Base-by-base conservation (phyloP, 495 filamentous ascomycete genomes). In the Choiromyces venosus region DNA sequence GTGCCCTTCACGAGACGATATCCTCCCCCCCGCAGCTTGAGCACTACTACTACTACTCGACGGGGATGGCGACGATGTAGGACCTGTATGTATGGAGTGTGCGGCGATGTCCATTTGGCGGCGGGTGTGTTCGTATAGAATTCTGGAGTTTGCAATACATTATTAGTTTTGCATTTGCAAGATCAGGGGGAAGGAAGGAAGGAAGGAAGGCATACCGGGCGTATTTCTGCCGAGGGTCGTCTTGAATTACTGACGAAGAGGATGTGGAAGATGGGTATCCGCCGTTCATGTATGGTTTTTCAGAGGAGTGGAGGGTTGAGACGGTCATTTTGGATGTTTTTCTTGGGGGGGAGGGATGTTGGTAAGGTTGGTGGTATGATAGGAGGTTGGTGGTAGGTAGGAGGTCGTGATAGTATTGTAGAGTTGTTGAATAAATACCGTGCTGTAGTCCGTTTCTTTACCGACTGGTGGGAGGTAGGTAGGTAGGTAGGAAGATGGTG, bases 51-150 rank as follows among this genome's bases (percentile, higher is more conserved):
- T 61, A 61, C 25, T 29, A 14, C 46, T 29, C 4, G 52, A 33
- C 25, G 42, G 6, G 19, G 19, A 33, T 12, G 52, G 16, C 52
- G n/a, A n/a, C n/a, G 52, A 29, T 12, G 25, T 33, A 29, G 52
- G 65, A 19, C 44, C 40, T 33, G 67, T 19, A 37, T 66, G 68
- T 19, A 73, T 71, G n/a, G 76, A 78, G 40, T 74, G 71, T 46
- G 72, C 56, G 37, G 72, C 68, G 9, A 66, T 67, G 40, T 79
- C 77, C 77, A 79, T 79, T 38, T 79, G 76, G 65, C 77, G 74
- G 65, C 66, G 77, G 38, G 77, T 79, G 71, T 79, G 77, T 37
- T 79, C 76, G 37, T 79, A 79, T 25, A 79, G 56, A 61, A 79
- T 72, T 36, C 77, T 79, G 65, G 35, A 37, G 35, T n/a, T n/a